Evolutionary conservation across 2,329 filamentous ascomycete species (phyloP).

Genomic region (Neofusicoccum umdonicola): DNA sequence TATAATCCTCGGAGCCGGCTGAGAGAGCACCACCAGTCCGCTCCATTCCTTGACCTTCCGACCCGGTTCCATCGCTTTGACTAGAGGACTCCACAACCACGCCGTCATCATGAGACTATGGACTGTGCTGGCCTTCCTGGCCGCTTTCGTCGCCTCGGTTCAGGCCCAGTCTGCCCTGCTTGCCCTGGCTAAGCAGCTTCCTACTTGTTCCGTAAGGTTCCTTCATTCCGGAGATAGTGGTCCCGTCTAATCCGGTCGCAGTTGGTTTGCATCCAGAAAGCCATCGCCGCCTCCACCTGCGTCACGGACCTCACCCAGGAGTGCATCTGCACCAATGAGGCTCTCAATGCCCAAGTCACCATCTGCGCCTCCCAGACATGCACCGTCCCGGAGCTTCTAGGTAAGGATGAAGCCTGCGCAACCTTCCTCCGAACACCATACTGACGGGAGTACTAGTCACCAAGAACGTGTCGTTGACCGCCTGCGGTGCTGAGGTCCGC

Average conservation of each 20-base stretch:
- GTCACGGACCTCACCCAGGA: slow-evolving; percentile 33
- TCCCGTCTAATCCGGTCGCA: slow-evolving; percentile 9
- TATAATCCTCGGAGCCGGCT: slow-evolving; percentile 1
- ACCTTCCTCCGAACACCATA: not conserved
- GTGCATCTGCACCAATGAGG: slow-evolving; percentile 41
- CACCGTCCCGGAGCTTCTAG: slow-evolving; percentile 37
- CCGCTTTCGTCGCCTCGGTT: not conserved
- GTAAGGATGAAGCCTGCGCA: not conserved
- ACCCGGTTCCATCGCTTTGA: not conserved
- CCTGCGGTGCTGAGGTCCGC: slow-evolving; percentile 37
- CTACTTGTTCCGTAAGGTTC: slow-evolving; percentile 9
- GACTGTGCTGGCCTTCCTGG: slow-evolving; percentile 15
- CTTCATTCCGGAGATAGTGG: not conserved
- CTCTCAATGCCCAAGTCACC: slow-evolving; percentile 32
- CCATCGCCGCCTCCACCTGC: slow-evolving; percentile 36
- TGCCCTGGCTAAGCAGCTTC: not conserved
- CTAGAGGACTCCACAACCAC: not conserved
- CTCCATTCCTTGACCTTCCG: not conserved
- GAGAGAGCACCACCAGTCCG: not conserved
- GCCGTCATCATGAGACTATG: slow-evolving; percentile 12
- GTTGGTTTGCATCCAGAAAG: slow-evolving; percentile 24
- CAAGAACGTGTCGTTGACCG: slow-evolving; percentile 37
- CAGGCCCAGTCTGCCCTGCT: slow-evolving; percentile 7
- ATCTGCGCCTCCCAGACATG: slow-evolving; percentile 35
- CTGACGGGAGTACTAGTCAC: slow-evolving; percentile 26